Evolutionary conservation across 2,329 filamentous ascomycete species (phyloP).

Genomic region (Trematosphaeria pertusa): DNA sequence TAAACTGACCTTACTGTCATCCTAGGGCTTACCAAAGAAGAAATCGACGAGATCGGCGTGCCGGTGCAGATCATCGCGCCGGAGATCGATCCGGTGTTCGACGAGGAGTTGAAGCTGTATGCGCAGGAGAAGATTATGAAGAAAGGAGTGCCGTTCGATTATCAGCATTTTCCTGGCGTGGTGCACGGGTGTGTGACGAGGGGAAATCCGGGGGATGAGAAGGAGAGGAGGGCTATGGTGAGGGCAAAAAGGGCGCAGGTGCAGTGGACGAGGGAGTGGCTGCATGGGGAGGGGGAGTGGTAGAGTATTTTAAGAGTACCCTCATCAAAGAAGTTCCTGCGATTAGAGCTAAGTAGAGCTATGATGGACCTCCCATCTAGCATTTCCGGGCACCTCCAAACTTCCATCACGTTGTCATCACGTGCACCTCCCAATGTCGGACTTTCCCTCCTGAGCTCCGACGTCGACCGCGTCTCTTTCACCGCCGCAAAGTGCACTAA

Average conservation of each 20-base stretch:
- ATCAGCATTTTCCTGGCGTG: slow-evolving; percentile 32
- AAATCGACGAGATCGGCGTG: slow-evolving; percentile 25
- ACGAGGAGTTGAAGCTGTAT: slow-evolving; percentile 31
- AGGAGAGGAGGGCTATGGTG: slow-evolving; percentile 25
- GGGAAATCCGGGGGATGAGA: slow-evolving; percentile 21
- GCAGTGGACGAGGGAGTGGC: slow-evolving; percentile 9
- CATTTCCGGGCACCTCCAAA: too few relatives aligned
- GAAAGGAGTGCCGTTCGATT: slow-evolving; percentile 25
- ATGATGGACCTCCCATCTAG: too few relatives aligned
- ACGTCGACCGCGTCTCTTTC: too few relatives aligned
- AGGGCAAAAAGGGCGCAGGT: slow-evolving; percentile 23
- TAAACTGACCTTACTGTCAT: too few relatives aligned
- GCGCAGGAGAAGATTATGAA: slow-evolving; percentile 24
- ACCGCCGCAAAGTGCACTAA: too few relatives aligned
- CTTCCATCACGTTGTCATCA: too few relatives aligned
- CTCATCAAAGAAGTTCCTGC: too few relatives aligned
- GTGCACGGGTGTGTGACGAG: slow-evolving; percentile 30
- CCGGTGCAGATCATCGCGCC: slow-evolving; percentile 29
- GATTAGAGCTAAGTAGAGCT: too few relatives aligned
- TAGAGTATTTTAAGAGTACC: too few relatives aligned
- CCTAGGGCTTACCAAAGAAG: slow-evolving; percentile 19
- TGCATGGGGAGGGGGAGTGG: slow-evolving; percentile 4
- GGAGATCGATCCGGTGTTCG: slow-evolving; percentile 26
- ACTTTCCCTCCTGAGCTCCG: too few relatives aligned
- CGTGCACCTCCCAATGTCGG: too few relatives aligned